phyloP scores from a whole-genome alignment of 2,329 filamentous ascomycete genomes.

The Fusarium globosum region DNA sequence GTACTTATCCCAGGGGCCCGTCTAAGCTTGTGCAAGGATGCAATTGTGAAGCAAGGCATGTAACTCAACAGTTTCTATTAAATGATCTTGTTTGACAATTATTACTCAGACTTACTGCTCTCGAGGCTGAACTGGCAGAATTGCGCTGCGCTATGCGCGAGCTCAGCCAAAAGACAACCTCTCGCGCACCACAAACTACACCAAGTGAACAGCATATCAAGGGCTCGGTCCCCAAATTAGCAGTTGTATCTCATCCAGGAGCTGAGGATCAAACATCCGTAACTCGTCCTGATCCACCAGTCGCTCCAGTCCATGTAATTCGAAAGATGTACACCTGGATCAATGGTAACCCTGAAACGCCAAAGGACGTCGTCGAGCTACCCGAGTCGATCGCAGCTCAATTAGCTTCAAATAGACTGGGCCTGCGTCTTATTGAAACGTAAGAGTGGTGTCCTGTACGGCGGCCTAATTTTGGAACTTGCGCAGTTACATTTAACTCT shows the following conservation, averaged over 20 bases:
- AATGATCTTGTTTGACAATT: too few species aligned
- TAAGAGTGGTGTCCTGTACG: not conserved
- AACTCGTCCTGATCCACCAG: not conserved
- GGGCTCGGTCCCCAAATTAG: rapidly evolving
- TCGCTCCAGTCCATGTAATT: not conserved
- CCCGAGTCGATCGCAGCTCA: not conserved
- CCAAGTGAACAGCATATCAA: too few species aligned
- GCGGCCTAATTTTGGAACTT: rapidly evolving
- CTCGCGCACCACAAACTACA: too few species aligned
- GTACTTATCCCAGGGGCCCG: too few species aligned
- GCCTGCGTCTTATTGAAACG: not conserved
- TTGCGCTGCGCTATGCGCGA: not conserved
- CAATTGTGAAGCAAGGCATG: too few species aligned
- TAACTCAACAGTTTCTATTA: too few species aligned
- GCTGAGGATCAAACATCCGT: not conserved
- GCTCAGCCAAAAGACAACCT: not conserved
- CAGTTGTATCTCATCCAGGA: rapidly evolving
- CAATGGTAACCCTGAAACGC: not conserved
- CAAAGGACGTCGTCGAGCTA: not conserved
- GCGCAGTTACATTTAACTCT: rapidly evolving
- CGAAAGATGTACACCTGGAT: not conserved
- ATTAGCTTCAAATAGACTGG: not conserved
- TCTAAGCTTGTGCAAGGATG: too few species aligned
- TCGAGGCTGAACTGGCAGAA: not conserved
- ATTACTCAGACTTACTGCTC: not conserved